These are phyloP conservation scores for Conticribra guillardii DNA, from an alignment of 108 stramenopile genomes.

Conservation along the genomic window DNA sequence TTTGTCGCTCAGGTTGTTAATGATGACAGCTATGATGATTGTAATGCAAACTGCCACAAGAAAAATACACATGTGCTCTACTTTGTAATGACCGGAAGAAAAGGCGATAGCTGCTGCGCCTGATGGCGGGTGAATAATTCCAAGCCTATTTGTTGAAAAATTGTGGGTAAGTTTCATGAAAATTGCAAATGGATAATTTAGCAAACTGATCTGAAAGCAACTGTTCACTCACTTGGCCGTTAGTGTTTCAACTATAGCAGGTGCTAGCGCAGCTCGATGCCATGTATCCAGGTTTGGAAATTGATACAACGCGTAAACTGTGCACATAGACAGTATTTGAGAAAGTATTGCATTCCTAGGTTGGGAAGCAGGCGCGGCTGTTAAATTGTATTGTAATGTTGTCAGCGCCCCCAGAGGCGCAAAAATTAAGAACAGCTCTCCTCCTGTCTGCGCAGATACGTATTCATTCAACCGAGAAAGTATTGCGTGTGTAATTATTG, in stretches of 20 bases:
- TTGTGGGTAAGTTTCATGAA: too few species aligned
- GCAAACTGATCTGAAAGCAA: too few species aligned
- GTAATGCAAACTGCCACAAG: slow-evolving; percentile 40
- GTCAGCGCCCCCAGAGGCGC: slow-evolving; percentile 62
- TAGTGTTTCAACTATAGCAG: slow-evolving; percentile 20
- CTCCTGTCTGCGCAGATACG: neutral
- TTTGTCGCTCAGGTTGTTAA: slow-evolving; percentile 61
- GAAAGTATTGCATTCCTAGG: slow-evolving; percentile 57
- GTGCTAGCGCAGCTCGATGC: slow-evolving; percentile 33
- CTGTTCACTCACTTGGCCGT: neutral
- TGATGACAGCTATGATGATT: slow-evolving; percentile 40
- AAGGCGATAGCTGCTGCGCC: slow-evolving; percentile 47
- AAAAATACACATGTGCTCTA: slow-evolving; percentile 28
- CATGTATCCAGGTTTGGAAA: slow-evolving; percentile 35
- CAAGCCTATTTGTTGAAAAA: slow-evolving; percentile 52
- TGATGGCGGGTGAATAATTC: slow-evolving; percentile 57
- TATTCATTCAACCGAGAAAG: slow-evolving; percentile 2
- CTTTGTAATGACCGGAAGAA: slow-evolving; percentile 27
- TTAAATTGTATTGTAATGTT: slow-evolving; percentile 59
- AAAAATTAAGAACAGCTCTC: slow-evolving; percentile 3
- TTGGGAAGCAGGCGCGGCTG: slow-evolving; percentile 67
- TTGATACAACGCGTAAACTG: slow-evolving; percentile 21
- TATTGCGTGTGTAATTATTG: slow-evolving; percentile 5
- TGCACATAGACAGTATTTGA: slow-evolving; percentile 37
- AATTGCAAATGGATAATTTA: too few species aligned